Evolutionary conservation across 257 asterid species (phyloP), one percentile per base, ranked within the genome.

Genomic region (Penstemon barbatus): DNA sequence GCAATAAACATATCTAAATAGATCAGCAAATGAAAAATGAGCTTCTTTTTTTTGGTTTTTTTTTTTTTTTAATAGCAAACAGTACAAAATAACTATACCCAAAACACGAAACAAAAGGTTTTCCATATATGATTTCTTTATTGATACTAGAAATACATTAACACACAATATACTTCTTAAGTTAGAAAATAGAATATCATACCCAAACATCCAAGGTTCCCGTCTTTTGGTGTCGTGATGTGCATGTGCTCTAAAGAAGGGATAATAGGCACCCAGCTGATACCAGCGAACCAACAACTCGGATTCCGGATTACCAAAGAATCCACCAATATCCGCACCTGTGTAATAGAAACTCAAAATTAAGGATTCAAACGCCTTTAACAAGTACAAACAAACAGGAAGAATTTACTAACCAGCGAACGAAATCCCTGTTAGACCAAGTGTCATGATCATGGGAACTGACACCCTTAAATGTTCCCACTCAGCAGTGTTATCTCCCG

Each of bases 241-340:
- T 69, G 99, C 99, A 75, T 94, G 99, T 53, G 76, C 99, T 77
- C 99, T 92, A 66, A 94, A 91, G 81, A 94, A 94, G 65, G 99
- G 99, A 77, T 91, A 94, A 74, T 85, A 94, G 59, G 99, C 98
- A 54, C 98, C 98, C 71, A 94, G 77, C 81, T 94, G 99, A 87
- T 94, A 94, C 99, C 99, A 94, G 36, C 99, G 96, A 66, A 94
- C 89, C 78, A 94, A 79, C 81, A 94, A 71, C 63, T 91, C 97
- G 39, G 91, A 74, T 68, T 89, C 97, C 36, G 99, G 96, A 84
- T 91, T 94, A 71, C 98, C 98, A 51, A 94, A 94, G 85, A 94
- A 94, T 13, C 99, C 99, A 80, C 99, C 99, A 77, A 94, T 80
- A 83, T 94, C 98, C 8, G 99, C 97, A 68, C 99, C 99, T 91